A percentile compares a stretch with the other conserved stretches of the same genome.
Conservation (phyloP, 257 asterid genomes). For the Solanum stenotomum region DNA sequence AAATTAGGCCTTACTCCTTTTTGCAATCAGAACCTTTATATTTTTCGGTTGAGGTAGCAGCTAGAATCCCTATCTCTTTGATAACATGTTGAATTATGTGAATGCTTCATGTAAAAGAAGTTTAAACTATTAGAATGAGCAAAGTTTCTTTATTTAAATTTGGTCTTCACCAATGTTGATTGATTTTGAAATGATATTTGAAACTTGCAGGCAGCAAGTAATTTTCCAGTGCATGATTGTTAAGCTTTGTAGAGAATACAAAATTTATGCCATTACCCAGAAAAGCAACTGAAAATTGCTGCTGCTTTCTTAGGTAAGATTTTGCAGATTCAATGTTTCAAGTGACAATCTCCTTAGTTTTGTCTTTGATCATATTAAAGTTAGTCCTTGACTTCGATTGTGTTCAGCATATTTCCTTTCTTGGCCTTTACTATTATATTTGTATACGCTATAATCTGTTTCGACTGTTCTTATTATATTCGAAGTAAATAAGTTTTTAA, state of each 20-base stretch:
- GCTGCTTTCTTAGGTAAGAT: constrained; percentile 74
- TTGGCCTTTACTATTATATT: not conserved
- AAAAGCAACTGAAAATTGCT: constrained; percentile 68
- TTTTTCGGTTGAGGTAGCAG: not conserved
- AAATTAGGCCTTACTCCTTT: no score
- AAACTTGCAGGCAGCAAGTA: constrained; percentile 56
- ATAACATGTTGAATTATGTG: not conserved
- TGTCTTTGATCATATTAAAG: not conserved
- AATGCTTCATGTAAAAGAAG: not conserved
- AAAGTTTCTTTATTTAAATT: no score
- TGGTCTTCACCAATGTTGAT: not conserved
- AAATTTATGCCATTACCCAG: constrained; percentile 77
- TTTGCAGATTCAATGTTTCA: not conserved
- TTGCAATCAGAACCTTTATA: not conserved
- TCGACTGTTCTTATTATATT: not conserved
- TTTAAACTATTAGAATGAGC: not conserved
- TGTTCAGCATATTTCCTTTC: not conserved
- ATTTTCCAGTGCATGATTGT: constrained; percentile 74
- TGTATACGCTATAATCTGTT: not conserved
- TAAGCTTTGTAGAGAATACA: constrained; percentile 77
- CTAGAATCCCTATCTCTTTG: not conserved
- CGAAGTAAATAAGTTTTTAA: no score
- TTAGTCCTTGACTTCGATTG: not conserved
- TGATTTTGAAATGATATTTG: not conserved
- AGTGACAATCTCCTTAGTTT: not conserved